Evolutionary conservation across 1,284 basidiomycete species (phyloP).

Genomic region (Boletus smithii): DNA sequence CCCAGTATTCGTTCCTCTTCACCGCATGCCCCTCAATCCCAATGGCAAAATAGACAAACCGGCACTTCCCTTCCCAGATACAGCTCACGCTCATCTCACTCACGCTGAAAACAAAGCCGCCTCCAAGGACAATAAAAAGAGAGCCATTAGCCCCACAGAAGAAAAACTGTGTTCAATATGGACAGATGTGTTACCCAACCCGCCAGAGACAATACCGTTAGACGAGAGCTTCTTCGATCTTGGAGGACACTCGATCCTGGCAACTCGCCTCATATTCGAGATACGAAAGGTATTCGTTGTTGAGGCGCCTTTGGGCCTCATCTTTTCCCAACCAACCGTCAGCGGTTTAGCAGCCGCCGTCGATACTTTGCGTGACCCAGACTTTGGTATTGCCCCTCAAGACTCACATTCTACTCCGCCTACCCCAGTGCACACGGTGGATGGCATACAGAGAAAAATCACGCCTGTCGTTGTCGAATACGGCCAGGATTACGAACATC

Average conservation of each 20-base stretch:
- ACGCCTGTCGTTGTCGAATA: conserved; percentile 54
- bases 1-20: conserved; percentile 89
- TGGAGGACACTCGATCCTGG: conserved; percentile 97
- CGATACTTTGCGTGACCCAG: conserved; percentile 74
- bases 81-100: conserved; percentile 63
- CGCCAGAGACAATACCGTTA: conserved; percentile 75
- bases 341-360: conserved; percentile 77
- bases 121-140: conserved; percentile 29
- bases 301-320: conserved; percentile 87
- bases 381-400: conserved; percentile 69
- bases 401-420: conserved; percentile 29
- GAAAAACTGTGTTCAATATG: conserved; percentile 81
- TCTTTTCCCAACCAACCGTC: conserved; percentile 92
- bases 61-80: conserved; percentile 97
- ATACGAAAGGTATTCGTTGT: conserved; percentile 92
- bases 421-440: conserved; percentile 13
- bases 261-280: conserved; percentile 95
- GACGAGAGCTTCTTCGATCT: conserved; percentile 99
- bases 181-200: conserved; percentile 78
- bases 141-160: conserved; percentile 68
- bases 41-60: conserved; percentile 99
- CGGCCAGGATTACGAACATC: conserved; percentile 71
- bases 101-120: conserved; percentile 35
- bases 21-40: conserved; percentile 96
- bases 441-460: conserved; percentile 20